These are phyloP conservation scores for Neurospora intermedia DNA, from an alignment of 495 filamentous ascomycete genomes.

Conservation along the genomic window DNA sequence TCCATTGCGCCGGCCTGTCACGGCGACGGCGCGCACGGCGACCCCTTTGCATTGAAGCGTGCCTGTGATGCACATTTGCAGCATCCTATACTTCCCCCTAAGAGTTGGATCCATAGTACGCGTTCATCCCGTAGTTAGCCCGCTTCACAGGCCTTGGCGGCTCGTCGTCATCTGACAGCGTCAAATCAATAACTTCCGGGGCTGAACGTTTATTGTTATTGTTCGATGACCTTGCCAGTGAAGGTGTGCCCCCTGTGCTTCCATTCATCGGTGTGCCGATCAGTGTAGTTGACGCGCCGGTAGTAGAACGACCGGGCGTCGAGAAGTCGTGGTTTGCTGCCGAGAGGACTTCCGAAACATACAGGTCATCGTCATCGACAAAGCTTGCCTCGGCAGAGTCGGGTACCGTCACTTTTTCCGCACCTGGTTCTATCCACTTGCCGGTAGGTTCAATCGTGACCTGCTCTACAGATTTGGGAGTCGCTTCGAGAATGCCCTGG, in stretches of 20 bases:
- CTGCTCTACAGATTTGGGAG: conserved; percentile 59
- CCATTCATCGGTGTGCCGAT: conserved; percentile 19
- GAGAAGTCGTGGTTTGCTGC: conserved; percentile 9
- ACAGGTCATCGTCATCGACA: conserved; percentile 56
- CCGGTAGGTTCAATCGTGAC: conserved; percentile 86
- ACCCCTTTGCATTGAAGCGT: neutral
- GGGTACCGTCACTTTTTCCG: conserved; percentile 13
- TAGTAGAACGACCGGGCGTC: conserved; percentile 3
- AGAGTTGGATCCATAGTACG: neutral
- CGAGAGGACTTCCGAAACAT: conserved; percentile 45
- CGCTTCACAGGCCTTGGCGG: conserved; percentile 48
- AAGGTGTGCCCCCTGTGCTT: conserved; percentile 18
- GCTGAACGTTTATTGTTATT: conserved; percentile 50
- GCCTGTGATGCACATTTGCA: neutral
- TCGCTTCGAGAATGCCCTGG: conserved; percentile 67
- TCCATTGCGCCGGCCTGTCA: neutral
- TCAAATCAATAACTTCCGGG: conserved; percentile 68
- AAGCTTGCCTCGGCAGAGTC: conserved; percentile 16
- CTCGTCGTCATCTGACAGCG: conserved; percentile 63
- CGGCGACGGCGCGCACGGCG: neutral
- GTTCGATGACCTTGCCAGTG: conserved; percentile 27
- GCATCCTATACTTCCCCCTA: neutral
- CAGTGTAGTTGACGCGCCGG: conserved; percentile 3
- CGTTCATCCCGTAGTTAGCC: conserved; percentile 15
- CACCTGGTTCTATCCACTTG: conserved; percentile 51